phyloP scores from a whole-genome alignment of 805 yeast genomes.

The Spathaspora passalidarum region DNA sequence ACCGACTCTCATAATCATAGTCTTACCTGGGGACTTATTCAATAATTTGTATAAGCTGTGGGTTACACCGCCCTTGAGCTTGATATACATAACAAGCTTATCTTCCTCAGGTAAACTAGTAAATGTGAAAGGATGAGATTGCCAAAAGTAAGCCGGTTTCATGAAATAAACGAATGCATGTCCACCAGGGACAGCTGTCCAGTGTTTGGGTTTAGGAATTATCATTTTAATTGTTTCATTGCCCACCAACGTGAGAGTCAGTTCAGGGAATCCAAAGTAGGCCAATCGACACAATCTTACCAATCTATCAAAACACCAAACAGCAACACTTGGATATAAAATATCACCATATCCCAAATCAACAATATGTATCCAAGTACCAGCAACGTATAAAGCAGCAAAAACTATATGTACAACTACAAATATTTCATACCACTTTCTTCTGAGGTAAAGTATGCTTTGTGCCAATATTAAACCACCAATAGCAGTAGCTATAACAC shows the following conservation, averaged over 20 bases:
- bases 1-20: conserved; percentile 25
- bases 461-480: conserved; percentile 30
- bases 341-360: conserved; percentile 30
- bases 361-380: conserved; percentile 42
- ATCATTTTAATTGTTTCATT: conserved; percentile 37
- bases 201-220: conserved; percentile 33
- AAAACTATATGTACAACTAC: conserved; percentile 29
- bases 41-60: conserved; percentile 27
- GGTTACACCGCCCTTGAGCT: conserved; percentile 37
- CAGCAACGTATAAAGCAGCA: conserved; percentile 43
- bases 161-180: conserved; percentile 39
- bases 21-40: conserved; percentile 24
- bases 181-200: conserved; percentile 39
- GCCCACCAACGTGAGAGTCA: conserved; percentile 26
- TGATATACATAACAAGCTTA: conserved; percentile 28
- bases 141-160: conserved; percentile 36
- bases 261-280: conserved; percentile 33
- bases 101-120: conserved; percentile 21
- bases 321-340: conserved; percentile 29
- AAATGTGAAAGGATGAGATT: conserved; percentile 43
- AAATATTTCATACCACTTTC: conserved; percentile 37
- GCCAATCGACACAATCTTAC: conserved; percentile 25
- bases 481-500: conserved; percentile 36
- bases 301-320: conserved; percentile 37
- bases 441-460: conserved; percentile 30